Evolutionary conservation across 352 stramenopile genomes (phyloP).

Genomic region (Globisporangium camurandrum): DNA sequence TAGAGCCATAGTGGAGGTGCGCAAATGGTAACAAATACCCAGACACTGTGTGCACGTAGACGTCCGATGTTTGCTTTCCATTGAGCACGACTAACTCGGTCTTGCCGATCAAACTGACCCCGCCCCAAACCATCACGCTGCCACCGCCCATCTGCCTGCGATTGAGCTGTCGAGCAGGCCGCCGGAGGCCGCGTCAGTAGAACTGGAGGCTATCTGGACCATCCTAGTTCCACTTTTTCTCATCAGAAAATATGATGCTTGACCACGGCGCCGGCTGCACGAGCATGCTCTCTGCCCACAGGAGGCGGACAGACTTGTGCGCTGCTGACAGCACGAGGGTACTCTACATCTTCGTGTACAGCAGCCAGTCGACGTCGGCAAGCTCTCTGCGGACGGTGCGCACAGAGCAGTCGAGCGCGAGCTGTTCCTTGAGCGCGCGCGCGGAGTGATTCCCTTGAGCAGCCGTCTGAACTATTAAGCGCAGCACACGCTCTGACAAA

Average conservation of each 20-base stretch:
- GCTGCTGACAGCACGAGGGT: not conserved
- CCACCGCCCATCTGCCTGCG: constrained; percentile 4
- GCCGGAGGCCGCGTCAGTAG: not conserved
- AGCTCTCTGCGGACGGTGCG: not conserved
- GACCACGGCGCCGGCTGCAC: not conserved
- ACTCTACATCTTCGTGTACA: not conserved
- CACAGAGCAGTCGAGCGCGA: not conserved
- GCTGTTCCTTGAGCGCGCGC: no score
- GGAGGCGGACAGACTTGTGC: not conserved
- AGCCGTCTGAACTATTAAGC: no score
- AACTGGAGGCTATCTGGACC: not conserved
- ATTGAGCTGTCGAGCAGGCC: not conserved
- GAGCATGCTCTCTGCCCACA: not conserved
- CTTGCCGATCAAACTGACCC: not conserved
- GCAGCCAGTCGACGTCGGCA: not conserved
- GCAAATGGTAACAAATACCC: constrained; percentile 12
- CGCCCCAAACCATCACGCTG: constrained; percentile 11
- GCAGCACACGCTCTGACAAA: no score
- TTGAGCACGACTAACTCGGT: constrained; percentile 1
- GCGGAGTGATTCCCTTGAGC: no score
- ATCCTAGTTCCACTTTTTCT: not conserved
- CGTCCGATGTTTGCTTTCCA: not conserved
- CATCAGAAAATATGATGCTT: not conserved
- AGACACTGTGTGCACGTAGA: constrained; percentile 6
- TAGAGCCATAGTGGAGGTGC: constrained; percentile 1